These are phyloP conservation scores for Xylariaceae sp. DNA, from an alignment of 2,329 filamentous ascomycete species.

Conservation along the genomic window DNA sequence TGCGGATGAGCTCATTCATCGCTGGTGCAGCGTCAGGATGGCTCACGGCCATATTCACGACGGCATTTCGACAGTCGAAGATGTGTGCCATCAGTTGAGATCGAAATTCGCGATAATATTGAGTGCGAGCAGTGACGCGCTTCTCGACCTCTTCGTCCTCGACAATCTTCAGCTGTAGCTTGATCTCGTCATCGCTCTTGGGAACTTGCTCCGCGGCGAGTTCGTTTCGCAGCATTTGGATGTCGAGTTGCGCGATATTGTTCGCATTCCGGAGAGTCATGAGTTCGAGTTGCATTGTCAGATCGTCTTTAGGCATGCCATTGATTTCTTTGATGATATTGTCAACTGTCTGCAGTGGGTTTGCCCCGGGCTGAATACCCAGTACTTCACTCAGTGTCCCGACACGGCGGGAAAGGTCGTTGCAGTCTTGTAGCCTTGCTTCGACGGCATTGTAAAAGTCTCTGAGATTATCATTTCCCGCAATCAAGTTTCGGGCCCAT, in stretches of 20 bases:
- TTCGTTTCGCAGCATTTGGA: slow-evolving; percentile 6
- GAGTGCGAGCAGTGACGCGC: slow-evolving; percentile 13
- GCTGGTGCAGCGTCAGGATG: no score
- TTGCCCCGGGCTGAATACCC: slow-evolving; percentile 5
- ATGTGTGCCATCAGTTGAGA: slow-evolving; percentile 13
- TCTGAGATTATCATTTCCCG: background rate
- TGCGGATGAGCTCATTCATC: no score
- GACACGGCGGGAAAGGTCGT: slow-evolving; percentile 9
- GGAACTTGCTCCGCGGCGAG: background rate
- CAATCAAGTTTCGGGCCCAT: slow-evolving; percentile 3
- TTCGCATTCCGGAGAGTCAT: slow-evolving; percentile 2
- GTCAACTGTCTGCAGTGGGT: slow-evolving; percentile 5
- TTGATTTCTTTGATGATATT: slow-evolving; percentile 7
- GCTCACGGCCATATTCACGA: background rate
- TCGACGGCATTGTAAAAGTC: slow-evolving; percentile 14
- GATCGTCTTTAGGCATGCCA: background rate
- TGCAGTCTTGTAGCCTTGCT: slow-evolving; percentile 4
- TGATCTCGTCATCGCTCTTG: slow-evolving; percentile 11
- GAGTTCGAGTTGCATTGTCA: background rate
- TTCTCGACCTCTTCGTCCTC: slow-evolving; percentile 17
- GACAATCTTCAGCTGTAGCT: slow-evolving; percentile 1
- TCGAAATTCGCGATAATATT: slow-evolving; percentile 20
- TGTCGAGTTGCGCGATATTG: slow-evolving; percentile 5
- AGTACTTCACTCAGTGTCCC: background rate
- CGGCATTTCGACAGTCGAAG: slow-evolving; percentile 5